Conservation (phyloP, 768 basidiomycete species). For the Lactifluus piperatus region DNA sequence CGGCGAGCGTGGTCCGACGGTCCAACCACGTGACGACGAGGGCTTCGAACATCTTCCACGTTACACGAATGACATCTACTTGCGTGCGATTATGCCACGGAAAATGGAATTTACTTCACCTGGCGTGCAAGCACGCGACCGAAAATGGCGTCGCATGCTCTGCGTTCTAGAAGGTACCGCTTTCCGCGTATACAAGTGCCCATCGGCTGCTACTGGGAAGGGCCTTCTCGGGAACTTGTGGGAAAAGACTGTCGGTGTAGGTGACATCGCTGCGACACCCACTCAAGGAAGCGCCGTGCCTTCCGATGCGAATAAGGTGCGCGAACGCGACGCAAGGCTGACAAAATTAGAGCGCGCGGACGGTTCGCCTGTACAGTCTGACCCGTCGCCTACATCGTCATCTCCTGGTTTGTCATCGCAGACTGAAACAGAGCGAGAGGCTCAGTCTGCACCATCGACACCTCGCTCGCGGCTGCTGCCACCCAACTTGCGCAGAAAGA, state of each 20-base stretch:
- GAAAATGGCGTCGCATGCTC: slow-evolving; percentile 85
- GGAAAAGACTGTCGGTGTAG: slow-evolving; percentile 70
- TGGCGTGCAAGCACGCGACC: slow-evolving; percentile 79
- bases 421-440: neutral
- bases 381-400: neutral
- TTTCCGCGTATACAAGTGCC: slow-evolving; percentile 64
- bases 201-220: slow-evolving; percentile 39
- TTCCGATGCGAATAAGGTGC: slow-evolving; percentile 26
- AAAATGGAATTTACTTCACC: slow-evolving; percentile 91
- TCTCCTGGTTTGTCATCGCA: neutral
- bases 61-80: slow-evolving; percentile 77
- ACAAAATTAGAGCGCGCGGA: slow-evolving; percentile 2
- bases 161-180: slow-evolving; percentile 91
- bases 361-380: neutral
- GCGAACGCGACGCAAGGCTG: slow-evolving; percentile 20
- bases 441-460: neutral
- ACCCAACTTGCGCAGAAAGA: slow-evolving; percentile 12
- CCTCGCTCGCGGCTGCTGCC: slow-evolving; percentile 11
- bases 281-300: slow-evolving; percentile 22
- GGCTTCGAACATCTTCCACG: slow-evolving; percentile 70
- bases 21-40: slow-evolving; percentile 66
- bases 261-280: slow-evolving; percentile 36
- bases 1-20: slow-evolving; percentile 20
- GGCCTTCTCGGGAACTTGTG: slow-evolving; percentile 58
- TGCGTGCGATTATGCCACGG: slow-evolving; percentile 72